Percentiles rank a stretch among this genome's conserved stretches.
Evolutionary conservation across 1,284 basidiomycete species (phyloP).

Genomic region (Jaminaea rosea): DNA sequence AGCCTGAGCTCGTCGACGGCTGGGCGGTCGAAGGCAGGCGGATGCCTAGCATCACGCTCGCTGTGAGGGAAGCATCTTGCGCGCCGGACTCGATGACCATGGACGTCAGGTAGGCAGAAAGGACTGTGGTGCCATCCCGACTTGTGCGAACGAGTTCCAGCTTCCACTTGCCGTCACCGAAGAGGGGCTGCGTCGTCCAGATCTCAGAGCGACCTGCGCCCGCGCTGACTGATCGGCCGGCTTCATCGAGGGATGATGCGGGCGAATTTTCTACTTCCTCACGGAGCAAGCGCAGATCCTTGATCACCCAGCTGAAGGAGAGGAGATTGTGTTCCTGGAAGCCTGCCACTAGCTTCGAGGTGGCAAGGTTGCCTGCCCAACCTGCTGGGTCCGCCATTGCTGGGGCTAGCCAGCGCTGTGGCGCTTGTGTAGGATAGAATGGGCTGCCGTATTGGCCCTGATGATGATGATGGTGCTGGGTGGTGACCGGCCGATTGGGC

Average conservation of each 20-base stretch:
- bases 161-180: slow-evolving; percentile 43
- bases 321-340: slow-evolving; percentile 34
- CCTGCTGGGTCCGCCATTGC: too few relatives aligned
- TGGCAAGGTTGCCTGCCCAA: too few relatives aligned
- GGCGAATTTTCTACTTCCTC: slow-evolving; percentile 33
- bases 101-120: slow-evolving; percentile 31
- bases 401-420: too few relatives aligned
- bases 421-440: too few relatives aligned
- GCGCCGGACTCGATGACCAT: slow-evolving; percentile 24
- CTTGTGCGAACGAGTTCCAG: slow-evolving; percentile 33
- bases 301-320: slow-evolving; percentile 36
- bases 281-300: slow-evolving; percentile 23
- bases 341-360: too few relatives aligned
- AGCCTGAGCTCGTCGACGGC: slow-evolving; percentile 11
- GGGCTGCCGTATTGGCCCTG: too few relatives aligned
- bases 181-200: slow-evolving; percentile 39
- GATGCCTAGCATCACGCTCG: slow-evolving; percentile 32
- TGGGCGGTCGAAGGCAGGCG: slow-evolving; percentile 7
- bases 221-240: slow-evolving; percentile 31
- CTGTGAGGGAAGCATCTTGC: slow-evolving; percentile 19
- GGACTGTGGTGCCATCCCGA: slow-evolving; percentile 14
- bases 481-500: too few relatives aligned
- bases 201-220: slow-evolving; percentile 35
- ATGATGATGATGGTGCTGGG: too few relatives aligned
- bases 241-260: slow-evolving; percentile 21